Base-by-base conservation (phyloP, 768 basidiomycete genomes). In the Tephrocybe rancida region DNA sequence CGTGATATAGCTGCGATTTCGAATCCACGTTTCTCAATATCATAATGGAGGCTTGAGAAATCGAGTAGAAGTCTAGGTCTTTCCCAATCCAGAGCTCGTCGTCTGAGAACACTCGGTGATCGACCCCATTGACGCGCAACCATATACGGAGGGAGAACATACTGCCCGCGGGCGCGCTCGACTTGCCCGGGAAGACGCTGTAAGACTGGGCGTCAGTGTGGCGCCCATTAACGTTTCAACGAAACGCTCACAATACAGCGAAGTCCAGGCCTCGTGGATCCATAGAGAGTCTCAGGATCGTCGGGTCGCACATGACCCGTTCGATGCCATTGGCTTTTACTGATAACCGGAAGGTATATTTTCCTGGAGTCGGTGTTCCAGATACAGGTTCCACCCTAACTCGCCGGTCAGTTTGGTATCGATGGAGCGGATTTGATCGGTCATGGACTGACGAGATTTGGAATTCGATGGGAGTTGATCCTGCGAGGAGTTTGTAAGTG, bases 1-100 rank as follows among this genome's bases (percentile, higher is more conserved):
- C 79, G 53, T 82, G 76, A 64, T 87, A 87, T 35, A 82, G 61
- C 54, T 82, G 75, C 64, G 74, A 69, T 52, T 76, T 75, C 11
- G 72, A 59, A 19, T 75, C 73, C 25, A 70, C 67, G 32, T 57
- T 72, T 56, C 74, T 80, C 54, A 81, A 65, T 29, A 75, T 65
- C 35, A 84, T 81, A 60, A 84, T 82, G 1, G 80, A 79, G 9
- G 82, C 84, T 41, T 86, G 78, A 18, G 71, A 69, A 38, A 88
- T 80, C 1, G 78, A 70, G 39, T 70, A 65, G 62, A 88, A 87
- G 61, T 88, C 84, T 4, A 83, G 83, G 61, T 88, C 85, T 61
- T 73, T 82, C 16, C 83, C 86, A 11, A 87, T 69, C 84, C 85
- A 87, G 24, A 88, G 62, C 24, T 85, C 82, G 58, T 85, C 83